Conservation (phyloP, 192 early-diverging fungal species). For the Lobulomyces angularis region DNA sequence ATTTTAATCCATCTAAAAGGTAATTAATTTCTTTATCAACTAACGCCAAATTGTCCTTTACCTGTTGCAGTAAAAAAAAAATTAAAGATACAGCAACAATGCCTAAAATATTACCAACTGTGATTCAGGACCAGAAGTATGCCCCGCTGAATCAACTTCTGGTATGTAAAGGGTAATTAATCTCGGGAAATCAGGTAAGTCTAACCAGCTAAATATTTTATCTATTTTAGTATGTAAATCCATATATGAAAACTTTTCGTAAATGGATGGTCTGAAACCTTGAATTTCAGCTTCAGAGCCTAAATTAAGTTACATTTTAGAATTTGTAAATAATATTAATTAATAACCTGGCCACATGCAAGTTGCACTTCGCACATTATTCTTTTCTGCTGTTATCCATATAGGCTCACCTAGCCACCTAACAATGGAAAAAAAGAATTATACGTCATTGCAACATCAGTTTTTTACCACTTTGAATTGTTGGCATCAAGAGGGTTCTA, state of each 20-base stretch:
- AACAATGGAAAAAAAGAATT: constrained; percentile 2
- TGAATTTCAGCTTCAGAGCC: constrained; percentile 45
- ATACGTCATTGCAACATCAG: neutral
- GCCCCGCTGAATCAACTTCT: constrained; percentile 69
- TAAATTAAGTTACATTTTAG: too few species aligned
- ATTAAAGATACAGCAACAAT: neutral
- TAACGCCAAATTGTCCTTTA: too few species aligned
- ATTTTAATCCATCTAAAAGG: too few species aligned
- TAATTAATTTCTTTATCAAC: too few species aligned
- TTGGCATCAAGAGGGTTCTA: too few species aligned
- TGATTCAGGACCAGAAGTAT: constrained; percentile 57
- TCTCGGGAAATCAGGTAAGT: constrained; percentile 49
- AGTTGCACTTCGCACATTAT: constrained; percentile 54
- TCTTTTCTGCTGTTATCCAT: constrained; percentile 74
- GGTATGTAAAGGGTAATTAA: constrained; percentile 68
- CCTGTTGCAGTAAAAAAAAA: constrained; percentile 29
- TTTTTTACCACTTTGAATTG: neutral
- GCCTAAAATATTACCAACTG: constrained; percentile 4
- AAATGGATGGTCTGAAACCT: constrained; percentile 48
- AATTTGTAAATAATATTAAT: neutral
- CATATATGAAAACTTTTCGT: constrained; percentile 37
- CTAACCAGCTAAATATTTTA: constrained; percentile 62
- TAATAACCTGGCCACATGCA: constrained; percentile 76
- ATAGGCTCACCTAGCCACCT: too few species aligned
- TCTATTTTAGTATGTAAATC: constrained; percentile 42